These are phyloP conservation scores for Penicillium antarcticum DNA, from an alignment of 495 filamentous ascomycete genomes.

Conservation along the genomic window DNA sequence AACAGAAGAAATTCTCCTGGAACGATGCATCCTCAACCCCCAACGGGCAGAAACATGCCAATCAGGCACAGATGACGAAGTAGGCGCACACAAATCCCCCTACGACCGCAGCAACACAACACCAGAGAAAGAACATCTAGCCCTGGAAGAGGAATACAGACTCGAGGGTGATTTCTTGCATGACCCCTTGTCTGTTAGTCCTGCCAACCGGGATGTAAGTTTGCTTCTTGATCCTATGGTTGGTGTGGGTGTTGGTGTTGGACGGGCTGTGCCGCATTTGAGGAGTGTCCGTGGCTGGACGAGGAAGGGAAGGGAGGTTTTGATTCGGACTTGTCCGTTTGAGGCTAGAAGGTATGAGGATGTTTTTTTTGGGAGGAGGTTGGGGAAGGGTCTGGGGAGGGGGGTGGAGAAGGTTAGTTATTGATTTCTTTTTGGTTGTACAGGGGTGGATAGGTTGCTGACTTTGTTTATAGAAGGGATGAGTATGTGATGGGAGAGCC, in stretches of 20 bases:
- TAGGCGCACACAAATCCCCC: slow-evolving; percentile 26
- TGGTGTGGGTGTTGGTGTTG: slow-evolving; percentile 1
- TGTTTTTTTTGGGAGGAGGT: slow-evolving; percentile 13
- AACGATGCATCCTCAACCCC: slow-evolving; percentile 24
- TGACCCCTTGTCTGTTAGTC: slow-evolving; percentile 26
- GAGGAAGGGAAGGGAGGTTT: slow-evolving; percentile 18
- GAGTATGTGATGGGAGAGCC: neutral
- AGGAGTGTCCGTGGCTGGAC: slow-evolving; percentile 25
- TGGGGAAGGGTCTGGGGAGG: neutral
- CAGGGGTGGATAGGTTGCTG: neutral
- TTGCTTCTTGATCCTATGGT: slow-evolving; percentile 15
- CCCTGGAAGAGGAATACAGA: slow-evolving; percentile 23
- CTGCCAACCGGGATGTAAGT: slow-evolving; percentile 26
- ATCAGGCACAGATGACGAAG: slow-evolving; percentile 30
- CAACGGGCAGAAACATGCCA: slow-evolving; percentile 24
- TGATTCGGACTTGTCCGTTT: slow-evolving; percentile 17
- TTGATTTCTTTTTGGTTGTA: neutral
- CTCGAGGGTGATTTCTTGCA: slow-evolving; percentile 18
- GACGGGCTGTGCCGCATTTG: slow-evolving; percentile 9
- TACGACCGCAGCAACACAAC: slow-evolving; percentile 25
- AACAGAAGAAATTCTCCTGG: slow-evolving; percentile 5
- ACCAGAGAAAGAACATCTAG: slow-evolving; percentile 20
- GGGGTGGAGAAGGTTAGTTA: neutral
- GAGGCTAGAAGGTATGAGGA: slow-evolving; percentile 20
- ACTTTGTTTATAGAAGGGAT: neutral